Conservation (phyloP, 805 yeast species). For the Starmerella khaoyaiensis region DNA sequence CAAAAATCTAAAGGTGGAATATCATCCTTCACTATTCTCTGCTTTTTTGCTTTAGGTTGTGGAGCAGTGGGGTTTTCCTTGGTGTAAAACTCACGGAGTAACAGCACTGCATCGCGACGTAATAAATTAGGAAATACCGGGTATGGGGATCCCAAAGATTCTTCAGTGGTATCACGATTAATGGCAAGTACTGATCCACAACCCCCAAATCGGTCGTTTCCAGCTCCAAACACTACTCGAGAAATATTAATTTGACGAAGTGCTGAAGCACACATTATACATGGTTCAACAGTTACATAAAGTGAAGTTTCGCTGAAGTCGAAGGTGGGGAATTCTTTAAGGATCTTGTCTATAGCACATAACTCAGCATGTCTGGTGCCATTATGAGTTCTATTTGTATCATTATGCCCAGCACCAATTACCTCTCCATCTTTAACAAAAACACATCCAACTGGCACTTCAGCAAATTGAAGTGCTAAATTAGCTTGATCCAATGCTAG, state of each 20-base stretch:
- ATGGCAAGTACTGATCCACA: constrained; percentile 73
- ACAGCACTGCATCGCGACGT: constrained; percentile 68
- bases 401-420: constrained; percentile 69
- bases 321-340: constrained; percentile 25
- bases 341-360: constrained; percentile 52
- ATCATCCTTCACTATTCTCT: constrained; percentile 36
- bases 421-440: constrained; percentile 44
- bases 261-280: constrained; percentile 95
- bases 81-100: constrained; percentile 72
- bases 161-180: constrained; percentile 32
- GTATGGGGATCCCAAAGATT: constrained; percentile 32
- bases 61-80: constrained; percentile 83
- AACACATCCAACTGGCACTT: constrained; percentile 78
- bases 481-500: constrained; percentile 38
- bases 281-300: constrained; percentile 94
- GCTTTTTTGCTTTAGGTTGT: constrained; percentile 57
- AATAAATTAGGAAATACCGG: constrained; percentile 61
- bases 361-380: constrained; percentile 93
- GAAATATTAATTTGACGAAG: constrained; percentile 65
- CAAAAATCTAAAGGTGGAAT: constrained; percentile 45
- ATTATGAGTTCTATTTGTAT: constrained; percentile 68
- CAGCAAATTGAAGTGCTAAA: constrained; percentile 50
- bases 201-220: constrained; percentile 92
- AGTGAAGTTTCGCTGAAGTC: constrained; percentile 45
- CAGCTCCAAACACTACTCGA: constrained; percentile 78